Evolutionary conservation across 164 flowering plant genomes (phyloP), one percentile per base, ranked within the genome.

Genomic region (Tetracentron sinense): DNA sequence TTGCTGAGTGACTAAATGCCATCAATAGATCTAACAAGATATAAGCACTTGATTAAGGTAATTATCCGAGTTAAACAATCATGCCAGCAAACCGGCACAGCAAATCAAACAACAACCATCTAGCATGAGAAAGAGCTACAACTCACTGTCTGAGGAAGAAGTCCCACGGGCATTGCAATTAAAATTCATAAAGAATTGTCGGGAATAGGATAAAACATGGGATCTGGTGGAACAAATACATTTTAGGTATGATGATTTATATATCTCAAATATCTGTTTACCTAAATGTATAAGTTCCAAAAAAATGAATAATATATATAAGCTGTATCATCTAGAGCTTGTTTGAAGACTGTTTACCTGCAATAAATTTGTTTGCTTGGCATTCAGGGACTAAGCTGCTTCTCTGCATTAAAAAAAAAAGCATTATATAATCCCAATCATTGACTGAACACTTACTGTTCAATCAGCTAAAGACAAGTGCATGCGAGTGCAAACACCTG

Each of bases 401-500:
- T 38, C 38, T 49, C 51, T 16, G 54, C 42, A 58, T 61, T 46
- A 66, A 66, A 44, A 54, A 66, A 58, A 21, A 35, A 54, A n/a
- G 1, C n/a, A 46, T 27, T 25, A 46, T 29, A 44, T 30, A 3
- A 62, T 46, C 8, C 64, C 7, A 48, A 68, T 59, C 27, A 60
- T 58, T 56, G 60, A 51, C 30, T 21, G 54, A 66, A 56, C 55
- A 28, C 30, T 52, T 31, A 65, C 68, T n/a, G 28, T 27, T 63
- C 44, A 23, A 38, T 51, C 42, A 59, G 63, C 47, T 31, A 68
- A 46, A 73, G 42, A 31, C 70, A 58, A 60, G 65, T 30, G 68
- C 60, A 27, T 72, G 69, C 69, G 70, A 63, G 68, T 60, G 73
- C 54, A 33, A n/a, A n/a, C n/a, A n/a, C n/a, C n/a, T n/a, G n/a